Evolutionary conservation across 2,329 filamentous ascomycete species (phyloP), one percentile per base, ranked within the genome.

Genomic region (Trichothecium sympodiale): DNA sequence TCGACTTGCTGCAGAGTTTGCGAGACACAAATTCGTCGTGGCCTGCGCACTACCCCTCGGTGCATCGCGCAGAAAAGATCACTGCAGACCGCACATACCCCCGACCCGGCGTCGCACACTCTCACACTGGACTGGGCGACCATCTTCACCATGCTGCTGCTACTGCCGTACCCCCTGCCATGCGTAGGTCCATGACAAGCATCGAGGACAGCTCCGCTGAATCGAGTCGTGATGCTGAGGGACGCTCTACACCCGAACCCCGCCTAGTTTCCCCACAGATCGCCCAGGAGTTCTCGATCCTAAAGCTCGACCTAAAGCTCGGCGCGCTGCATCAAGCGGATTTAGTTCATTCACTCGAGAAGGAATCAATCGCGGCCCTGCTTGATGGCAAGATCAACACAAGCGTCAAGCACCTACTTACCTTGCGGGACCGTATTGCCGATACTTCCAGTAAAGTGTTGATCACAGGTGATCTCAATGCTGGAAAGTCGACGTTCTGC

Each of bases 401-500:
- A 42, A 95, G 87, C 55, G 83, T 96, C 53, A 86, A 87, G 48
- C 91, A 98, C 58, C 71, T 98, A 2, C 70, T 85, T 38, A 78
- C 84, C 0, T 68, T 98, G 25, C 79, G 87, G 41, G 91, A 96
- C 46, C 80, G 91, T 36, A 98, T 98, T 43, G 91, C 96, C 55
- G 91, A 98, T 57, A 96, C 86, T 0, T 85, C 89, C 4, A 96
- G 89, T 61, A 98, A 98, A 57, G 91, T 98, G 2, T 63, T 98
- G 39, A 80, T 98, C 14, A 98, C 91, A 0, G 91, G 91, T 51
- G 91, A 98, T 54, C 61, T 98, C 36, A 98, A 98, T 53, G 89
- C 91, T 8, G 91, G 91, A 52, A 98, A 98, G 55, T 98, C 91
- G 4, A 98, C 91, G 1, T 98, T 98, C 50, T 98, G 91, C 64